Percentiles rank a stretch among this genome's conserved stretches.
phyloP scores from a whole-genome alignment of 352 stramenopile genomes.

The Globisporangium canariense region DNA sequence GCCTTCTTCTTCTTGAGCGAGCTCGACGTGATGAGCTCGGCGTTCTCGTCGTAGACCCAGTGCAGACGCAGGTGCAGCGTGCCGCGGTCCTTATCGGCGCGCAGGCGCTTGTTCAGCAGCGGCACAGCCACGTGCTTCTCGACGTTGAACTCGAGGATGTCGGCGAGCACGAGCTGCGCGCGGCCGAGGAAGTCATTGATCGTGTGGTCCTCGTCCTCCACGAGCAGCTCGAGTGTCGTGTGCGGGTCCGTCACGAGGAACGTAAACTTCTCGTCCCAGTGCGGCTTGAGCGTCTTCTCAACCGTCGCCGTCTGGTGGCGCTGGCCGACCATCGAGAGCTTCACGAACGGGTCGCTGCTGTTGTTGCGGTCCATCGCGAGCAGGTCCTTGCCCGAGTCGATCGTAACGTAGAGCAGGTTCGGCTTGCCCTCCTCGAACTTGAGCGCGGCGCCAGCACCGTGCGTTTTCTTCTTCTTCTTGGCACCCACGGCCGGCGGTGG shows the following conservation, averaged over 20 bases:
- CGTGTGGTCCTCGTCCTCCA: conserved; percentile 66
- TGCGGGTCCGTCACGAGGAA: conserved; percentile 44
- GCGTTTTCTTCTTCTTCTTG: conserved; percentile 9
- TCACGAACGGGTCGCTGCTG: conserved; percentile 85
- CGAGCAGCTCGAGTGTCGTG: conserved; percentile 52
- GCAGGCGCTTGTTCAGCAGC: conserved; percentile 55
- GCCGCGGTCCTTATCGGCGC: conserved; percentile 51
- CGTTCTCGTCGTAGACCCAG: conserved; percentile 50
- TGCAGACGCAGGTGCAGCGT: conserved; percentile 49
- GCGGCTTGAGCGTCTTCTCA: conserved; percentile 67
- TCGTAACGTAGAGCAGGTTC: conserved; percentile 68
- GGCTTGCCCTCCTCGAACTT: conserved; percentile 21
- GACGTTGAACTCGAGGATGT: conserved; percentile 39
- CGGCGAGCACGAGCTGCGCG: conserved; percentile 44
- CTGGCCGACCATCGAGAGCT: conserved; percentile 71
- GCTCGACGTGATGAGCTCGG: conserved; percentile 35
- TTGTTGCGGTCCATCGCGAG: conserved; percentile 79
- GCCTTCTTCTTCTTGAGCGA: conserved; percentile 49
- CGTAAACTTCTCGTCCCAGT: conserved; percentile 73
- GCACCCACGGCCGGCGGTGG: neutral
- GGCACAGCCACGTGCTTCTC: conserved; percentile 46
- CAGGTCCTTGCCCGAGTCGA: conserved; percentile 72
- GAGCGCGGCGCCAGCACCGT: neutral
- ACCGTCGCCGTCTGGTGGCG: conserved; percentile 62
- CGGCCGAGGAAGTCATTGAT: conserved; percentile 72